Conservation (phyloP, 2,329 filamentous ascomycete species). For the Penicillium italicum region DNA sequence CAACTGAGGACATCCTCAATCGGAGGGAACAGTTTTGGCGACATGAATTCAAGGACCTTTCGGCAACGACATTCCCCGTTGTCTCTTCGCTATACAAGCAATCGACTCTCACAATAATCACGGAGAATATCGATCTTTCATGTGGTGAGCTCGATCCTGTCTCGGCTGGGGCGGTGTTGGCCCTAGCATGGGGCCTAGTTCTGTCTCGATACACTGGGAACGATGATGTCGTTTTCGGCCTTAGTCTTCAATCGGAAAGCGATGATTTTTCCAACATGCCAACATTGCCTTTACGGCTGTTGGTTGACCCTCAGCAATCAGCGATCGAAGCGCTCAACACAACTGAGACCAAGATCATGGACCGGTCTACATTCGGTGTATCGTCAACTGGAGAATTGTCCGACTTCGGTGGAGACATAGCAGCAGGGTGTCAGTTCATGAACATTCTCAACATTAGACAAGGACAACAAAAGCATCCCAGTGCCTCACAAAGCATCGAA, state of each 20-base stretch:
- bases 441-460: neutral
- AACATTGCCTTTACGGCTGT: neutral
- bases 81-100: neutral
- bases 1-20: neutral
- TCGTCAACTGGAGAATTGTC: neutral
- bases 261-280: neutral
- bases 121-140: neutral
- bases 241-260: neutral
- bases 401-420: neutral
- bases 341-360: neutral
- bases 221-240: neutral
- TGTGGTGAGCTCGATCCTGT: neutral
- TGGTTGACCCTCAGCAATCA: neutral
- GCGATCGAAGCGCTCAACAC: neutral
- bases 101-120: neutral
- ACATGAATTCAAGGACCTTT: neutral
- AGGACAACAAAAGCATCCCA: neutral
- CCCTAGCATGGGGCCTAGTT: neutral
- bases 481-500: neutral
- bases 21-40: neutral
- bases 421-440: neutral
- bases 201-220: neutral
- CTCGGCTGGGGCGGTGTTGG: neutral
- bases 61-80: neutral
- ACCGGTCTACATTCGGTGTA: neutral